Evolutionary conservation across 805 yeast species (phyloP), one percentile per base, ranked within the genome.

Genomic region (Metschnikowia henanensis): DNA sequence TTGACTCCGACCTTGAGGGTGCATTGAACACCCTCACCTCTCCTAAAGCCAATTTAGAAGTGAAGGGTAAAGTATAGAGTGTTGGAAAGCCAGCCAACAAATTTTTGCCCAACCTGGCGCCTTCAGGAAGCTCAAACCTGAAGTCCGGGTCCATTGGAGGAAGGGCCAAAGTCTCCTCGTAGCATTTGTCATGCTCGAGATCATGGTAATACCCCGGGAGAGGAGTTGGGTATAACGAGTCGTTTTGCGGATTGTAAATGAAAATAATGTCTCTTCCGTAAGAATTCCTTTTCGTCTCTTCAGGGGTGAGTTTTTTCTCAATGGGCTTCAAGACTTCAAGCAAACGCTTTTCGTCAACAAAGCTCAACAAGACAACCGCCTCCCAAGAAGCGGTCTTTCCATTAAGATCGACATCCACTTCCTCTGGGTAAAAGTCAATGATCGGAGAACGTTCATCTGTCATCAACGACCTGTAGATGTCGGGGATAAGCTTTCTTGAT

Each of bases 341-440:
- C 44, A 94, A 74, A 47, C 94, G 76, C 23, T 77, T 65, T 57
- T 86, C 89, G 53, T 94, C 97, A 35, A 94, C 97, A 73, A 94
- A 94, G 5, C 95, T 83, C 46, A 94, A 77, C 56, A 88, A 77
- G 6, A 94, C 96, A 43, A 94, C 97, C 9, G 97, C 97, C 68
- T 94, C 98, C 99, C 99, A 94, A 38, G 89, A 84, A 2, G 94
- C 95, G 43, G 90, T 87, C 62, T 94, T 94, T 34, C 98, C 99
- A 61, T 94, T 94, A 78, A 81, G 76, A 68, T 94, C 99, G 28
- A 87, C 75, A 40, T 83, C 87, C 44, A 92, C 96, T 47, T 87
- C 88, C 45, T 77, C 75, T 2, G 99, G 99, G 60, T 94, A 94
- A 58, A 89, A 90, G 56, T 90, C 97, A 43, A 76, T 76, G 52